Conservation (phyloP, 2,329 filamentous ascomycete genomes). For the Laburnicola sp. region DNA sequence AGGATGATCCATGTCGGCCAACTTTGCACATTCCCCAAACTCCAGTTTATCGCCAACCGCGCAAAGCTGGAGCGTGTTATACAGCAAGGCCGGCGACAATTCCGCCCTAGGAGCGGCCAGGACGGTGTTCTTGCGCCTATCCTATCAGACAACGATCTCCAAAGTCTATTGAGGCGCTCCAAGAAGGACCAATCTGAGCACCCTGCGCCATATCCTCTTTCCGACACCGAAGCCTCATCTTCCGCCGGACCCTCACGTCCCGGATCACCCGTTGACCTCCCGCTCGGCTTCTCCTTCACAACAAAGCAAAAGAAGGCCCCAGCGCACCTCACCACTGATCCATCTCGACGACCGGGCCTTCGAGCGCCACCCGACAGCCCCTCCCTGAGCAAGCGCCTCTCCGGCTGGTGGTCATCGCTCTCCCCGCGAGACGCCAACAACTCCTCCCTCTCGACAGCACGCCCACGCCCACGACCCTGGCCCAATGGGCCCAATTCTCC, state of each 20-base stretch:
- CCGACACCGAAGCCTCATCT: slow-evolving; percentile 37
- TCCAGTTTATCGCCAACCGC: slow-evolving; percentile 87
- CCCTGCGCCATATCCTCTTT: slow-evolving; percentile 21
- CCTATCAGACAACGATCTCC: slow-evolving; percentile 53
- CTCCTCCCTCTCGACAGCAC: slow-evolving; percentile 5
- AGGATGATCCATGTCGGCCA: slow-evolving; percentile 90
- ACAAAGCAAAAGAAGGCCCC: slow-evolving; percentile 22
- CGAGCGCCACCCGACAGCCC: slow-evolving; percentile 29
- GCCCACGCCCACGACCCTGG: slow-evolving; percentile 6
- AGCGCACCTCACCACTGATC: slow-evolving; percentile 11
- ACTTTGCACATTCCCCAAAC: slow-evolving; percentile 84
- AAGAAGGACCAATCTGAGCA: slow-evolving; percentile 24
- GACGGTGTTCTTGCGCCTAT: slow-evolving; percentile 43
- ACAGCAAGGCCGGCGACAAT: slow-evolving; percentile 57
- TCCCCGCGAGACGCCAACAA: slow-evolving; percentile 21
- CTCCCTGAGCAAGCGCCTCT: slow-evolving; percentile 34
- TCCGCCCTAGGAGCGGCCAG: slow-evolving; percentile 35
- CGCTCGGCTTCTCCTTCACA: slow-evolving; percentile 35
- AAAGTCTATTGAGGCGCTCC: slow-evolving; percentile 42
- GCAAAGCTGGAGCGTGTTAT: slow-evolving; percentile 77
- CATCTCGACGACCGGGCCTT: not conserved
- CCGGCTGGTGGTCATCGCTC: slow-evolving; percentile 44
- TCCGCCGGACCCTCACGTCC: slow-evolving; percentile 30
- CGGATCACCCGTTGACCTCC: slow-evolving; percentile 32
- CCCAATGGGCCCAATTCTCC: slow-evolving; percentile 9